Evolutionary conservation across 805 yeast species (phyloP), one percentile per base, ranked within the genome.

Genomic region (Nakazawaea anatomiae): DNA sequence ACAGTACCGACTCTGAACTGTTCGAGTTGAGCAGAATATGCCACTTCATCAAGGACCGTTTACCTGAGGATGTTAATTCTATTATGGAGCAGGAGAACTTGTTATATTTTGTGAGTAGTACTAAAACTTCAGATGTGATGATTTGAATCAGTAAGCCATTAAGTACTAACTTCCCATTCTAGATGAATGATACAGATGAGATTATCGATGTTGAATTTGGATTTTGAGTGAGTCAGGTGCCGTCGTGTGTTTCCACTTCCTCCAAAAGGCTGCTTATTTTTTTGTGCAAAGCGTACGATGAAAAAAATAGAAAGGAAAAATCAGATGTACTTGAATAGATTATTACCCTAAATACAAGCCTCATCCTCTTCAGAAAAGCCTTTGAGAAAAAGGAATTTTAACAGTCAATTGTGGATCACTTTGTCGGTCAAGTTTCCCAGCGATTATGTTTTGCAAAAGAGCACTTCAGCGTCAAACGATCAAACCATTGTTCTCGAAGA

Each of bases 11-110:
- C 4, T 8, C n/a, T 10, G 50, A 51, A 4, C 14, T 51, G 28
- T 32, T 31, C 4, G 44, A 46, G 18, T 32, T 51, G 14, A 51
- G 53, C 32, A 46, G 46, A 30, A 10, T 51, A 12, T 42, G 47
- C 39, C 46, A 50, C 29, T 50, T 41, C 18, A 10, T 50, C 9
- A 42, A 29, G 31, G 35, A 25, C 1, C 12, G 9, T 32, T 25
- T 51, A 34, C 50, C 53, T 5, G 30, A 6, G 6, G 38, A 38
- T 9, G 30, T 42, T 5, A 12, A 25, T 9, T 12, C 27, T 10
- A 18, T 51, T 8, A 46, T 43, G 30, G 27, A 36, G 5, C 47
- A 25, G 11, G 9, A 30, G 14, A 51, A 51, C 39, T 14, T 51
- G 30, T 10, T 38, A 11, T 51, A 51, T 14, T 30, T 14, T 12